These are phyloP conservation scores for Ogataea polymorpha DNA, from an alignment of 805 yeast species.

Conservation along the genomic window DNA sequence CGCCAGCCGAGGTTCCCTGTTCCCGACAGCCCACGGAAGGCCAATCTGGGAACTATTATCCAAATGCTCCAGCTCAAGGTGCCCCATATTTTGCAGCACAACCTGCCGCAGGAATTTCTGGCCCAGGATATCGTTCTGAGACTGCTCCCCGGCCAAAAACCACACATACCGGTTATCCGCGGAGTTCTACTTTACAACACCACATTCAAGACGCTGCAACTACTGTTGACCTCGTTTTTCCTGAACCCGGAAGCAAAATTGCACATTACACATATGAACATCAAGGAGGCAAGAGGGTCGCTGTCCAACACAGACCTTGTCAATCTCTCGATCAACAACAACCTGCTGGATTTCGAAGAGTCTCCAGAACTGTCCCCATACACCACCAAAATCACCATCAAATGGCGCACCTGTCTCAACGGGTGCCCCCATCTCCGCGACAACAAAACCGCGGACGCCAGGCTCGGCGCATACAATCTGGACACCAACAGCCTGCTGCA, in stretches of 20 bases:
- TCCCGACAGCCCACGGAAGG: slow-evolving; percentile 32
- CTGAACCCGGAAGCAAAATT: slow-evolving; percentile 49
- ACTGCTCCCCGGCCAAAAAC: slow-evolving; percentile 53
- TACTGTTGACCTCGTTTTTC: slow-evolving; percentile 53
- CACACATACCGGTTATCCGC: slow-evolving; percentile 52
- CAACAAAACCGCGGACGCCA: slow-evolving; percentile 25
- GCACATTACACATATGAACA: slow-evolving; percentile 45
- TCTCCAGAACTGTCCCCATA: slow-evolving; percentile 30
- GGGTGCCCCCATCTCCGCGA: slow-evolving; percentile 47
- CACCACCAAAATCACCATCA: slow-evolving; percentile 48
- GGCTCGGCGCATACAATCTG: slow-evolving; percentile 25
- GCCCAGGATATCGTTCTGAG: slow-evolving; percentile 49
- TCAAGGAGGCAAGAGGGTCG: slow-evolving; percentile 30
- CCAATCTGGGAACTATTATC: slow-evolving; percentile 55
- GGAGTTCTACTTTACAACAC: slow-evolving; percentile 57
- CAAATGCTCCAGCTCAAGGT: slow-evolving; percentile 45
- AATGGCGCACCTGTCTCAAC: slow-evolving; percentile 57
- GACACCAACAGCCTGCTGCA: slow-evolving; percentile 19
- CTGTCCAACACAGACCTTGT: slow-evolving; percentile 26
- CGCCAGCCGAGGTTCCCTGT: background rate
- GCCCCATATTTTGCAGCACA: slow-evolving; percentile 47
- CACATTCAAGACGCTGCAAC: slow-evolving; percentile 53
- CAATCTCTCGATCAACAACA: slow-evolving; percentile 25
- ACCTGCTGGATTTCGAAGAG: slow-evolving; percentile 14
- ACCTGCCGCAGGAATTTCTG: slow-evolving; percentile 43